Conservation (phyloP, 495 filamentous ascomycete genomes). For the Xylaria bambusicola region DNA sequence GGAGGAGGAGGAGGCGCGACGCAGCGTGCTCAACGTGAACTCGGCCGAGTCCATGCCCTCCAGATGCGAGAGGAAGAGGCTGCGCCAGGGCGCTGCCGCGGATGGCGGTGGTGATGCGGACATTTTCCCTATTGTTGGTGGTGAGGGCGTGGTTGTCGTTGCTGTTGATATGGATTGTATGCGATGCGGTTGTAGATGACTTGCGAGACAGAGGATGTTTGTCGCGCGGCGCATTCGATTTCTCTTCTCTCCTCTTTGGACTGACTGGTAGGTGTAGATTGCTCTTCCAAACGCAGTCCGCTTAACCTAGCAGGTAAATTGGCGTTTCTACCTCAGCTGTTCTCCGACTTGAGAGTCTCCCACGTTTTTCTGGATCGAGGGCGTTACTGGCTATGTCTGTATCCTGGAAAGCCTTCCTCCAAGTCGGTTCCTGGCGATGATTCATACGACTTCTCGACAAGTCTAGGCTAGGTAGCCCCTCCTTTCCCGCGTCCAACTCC, state of each 20-base stretch:
- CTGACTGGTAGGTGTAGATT: no score
- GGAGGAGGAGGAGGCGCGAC: slow-evolving; percentile 34
- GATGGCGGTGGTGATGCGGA: slow-evolving; percentile 6
- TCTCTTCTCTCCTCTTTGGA: no score
- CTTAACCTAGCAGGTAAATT: no score
- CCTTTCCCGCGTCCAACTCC: neutral
- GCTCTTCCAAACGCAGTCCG: no score
- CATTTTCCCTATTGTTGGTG: slow-evolving; percentile 22
- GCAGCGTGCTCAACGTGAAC: slow-evolving; percentile 72
- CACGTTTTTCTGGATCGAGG: no score
- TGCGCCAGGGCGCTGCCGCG: slow-evolving; percentile 58
- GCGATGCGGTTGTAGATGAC: slow-evolving; percentile 4
- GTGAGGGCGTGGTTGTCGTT: neutral
- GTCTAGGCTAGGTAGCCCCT: neutral
- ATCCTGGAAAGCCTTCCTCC: no score
- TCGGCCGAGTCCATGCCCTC: slow-evolving; percentile 60
- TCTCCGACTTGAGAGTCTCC: neutral
- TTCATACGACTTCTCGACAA: neutral
- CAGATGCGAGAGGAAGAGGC: slow-evolving; percentile 66
- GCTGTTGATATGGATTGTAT: neutral
- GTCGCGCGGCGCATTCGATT: no score
- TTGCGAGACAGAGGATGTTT: slow-evolving; percentile 22
- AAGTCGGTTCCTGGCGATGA: no score
- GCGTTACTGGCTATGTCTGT: no score
- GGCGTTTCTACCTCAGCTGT: neutral